phyloP scores from a whole-genome alignment of 805 yeast species.

The Brettanomyces sp. region DNA sequence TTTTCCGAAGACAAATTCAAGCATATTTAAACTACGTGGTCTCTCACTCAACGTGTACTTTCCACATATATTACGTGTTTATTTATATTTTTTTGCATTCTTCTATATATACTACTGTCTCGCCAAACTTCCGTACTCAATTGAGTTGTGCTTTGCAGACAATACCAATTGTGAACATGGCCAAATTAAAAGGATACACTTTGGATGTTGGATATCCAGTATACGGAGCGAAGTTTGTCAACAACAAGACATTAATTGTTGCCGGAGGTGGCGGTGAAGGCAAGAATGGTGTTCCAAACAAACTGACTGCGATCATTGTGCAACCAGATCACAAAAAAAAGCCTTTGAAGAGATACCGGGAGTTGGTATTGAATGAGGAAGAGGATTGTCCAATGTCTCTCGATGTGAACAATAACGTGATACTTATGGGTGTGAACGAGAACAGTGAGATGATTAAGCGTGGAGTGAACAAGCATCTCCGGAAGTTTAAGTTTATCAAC shows the following conservation, averaged over 20 bases:
- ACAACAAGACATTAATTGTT: conserved; percentile 51
- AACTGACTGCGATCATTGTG: conserved; percentile 56
- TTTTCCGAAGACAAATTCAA: too few relatives aligned
- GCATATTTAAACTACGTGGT: too few relatives aligned
- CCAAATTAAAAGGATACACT: conserved; percentile 15
- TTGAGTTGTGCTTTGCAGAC: too few relatives aligned
- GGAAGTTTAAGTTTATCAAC: conserved; percentile 51
- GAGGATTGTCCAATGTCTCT: conserved; percentile 89
- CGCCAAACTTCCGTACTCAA: too few relatives aligned
- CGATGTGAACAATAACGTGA: conserved; percentile 43
- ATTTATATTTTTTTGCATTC: too few relatives aligned
- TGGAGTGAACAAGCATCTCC: conserved; percentile 60
- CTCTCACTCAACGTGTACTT: too few relatives aligned
- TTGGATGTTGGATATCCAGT: conserved; percentile 59
- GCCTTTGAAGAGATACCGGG: conserved; percentile 51
- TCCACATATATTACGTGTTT: too few relatives aligned
- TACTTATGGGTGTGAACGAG: conserved; percentile 74
- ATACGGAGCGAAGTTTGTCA: conserved; percentile 65
- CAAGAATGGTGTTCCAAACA: conserved; percentile 79
- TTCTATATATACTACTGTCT: too few relatives aligned
- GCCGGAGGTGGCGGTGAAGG: conserved; percentile 98
- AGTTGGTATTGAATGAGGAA: conserved; percentile 37
- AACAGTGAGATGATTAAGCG: conserved; percentile 45
- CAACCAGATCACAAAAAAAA: conserved; percentile 40
- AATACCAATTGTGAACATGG: conserved; percentile 10